A percentile compares a stretch with the other conserved stretches of the same genome.
Conservation (phyloP, 768 basidiomycete genomes). For the Pisolithus marmoratus region DNA sequence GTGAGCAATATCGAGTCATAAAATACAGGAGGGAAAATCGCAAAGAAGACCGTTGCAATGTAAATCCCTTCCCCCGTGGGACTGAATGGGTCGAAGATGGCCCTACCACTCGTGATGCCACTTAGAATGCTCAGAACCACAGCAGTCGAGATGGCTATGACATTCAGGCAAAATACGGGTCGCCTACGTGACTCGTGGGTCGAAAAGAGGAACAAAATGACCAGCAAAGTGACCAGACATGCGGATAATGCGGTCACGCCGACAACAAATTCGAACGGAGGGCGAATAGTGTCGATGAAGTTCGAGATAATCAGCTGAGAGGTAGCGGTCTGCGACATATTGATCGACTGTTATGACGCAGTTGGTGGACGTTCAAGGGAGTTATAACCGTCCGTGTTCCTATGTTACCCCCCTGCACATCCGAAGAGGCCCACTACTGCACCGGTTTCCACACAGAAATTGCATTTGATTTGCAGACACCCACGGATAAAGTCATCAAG, state of each 20-base stretch:
- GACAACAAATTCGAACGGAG: conserved; percentile 17
- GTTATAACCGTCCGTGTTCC: too few species aligned
- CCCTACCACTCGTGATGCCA: not conserved
- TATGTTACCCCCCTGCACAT: too few species aligned
- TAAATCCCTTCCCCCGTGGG: conserved; percentile 11
- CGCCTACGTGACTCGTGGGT: conserved; percentile 20
- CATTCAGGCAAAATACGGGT: conserved; percentile 30
- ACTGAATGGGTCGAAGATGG: conserved; percentile 13
- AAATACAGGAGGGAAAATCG: conserved; percentile 27
- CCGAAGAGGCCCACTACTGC: too few species aligned
- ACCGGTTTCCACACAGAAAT: too few species aligned
- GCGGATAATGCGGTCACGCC: conserved; percentile 25
- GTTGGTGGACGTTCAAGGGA: too few species aligned
- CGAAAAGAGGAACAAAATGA: conserved; percentile 30
- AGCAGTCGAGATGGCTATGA: conserved; percentile 17
- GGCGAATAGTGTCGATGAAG: conserved; percentile 16
- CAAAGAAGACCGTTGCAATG: conserved; percentile 18
- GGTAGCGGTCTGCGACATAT: not conserved
- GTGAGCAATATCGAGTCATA: conserved; percentile 34
- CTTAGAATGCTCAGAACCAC: conserved; percentile 25
- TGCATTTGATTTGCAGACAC: too few species aligned
- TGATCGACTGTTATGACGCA: not conserved
- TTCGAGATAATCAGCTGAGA: conserved; percentile 5
- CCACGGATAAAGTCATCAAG: too few species aligned
- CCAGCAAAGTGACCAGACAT: conserved; percentile 28